Percentiles rank a stretch among this genome's conserved stretches.
phyloP scores from a whole-genome alignment of 2,329 filamentous ascomycete species.

The Venturia effusa region DNA sequence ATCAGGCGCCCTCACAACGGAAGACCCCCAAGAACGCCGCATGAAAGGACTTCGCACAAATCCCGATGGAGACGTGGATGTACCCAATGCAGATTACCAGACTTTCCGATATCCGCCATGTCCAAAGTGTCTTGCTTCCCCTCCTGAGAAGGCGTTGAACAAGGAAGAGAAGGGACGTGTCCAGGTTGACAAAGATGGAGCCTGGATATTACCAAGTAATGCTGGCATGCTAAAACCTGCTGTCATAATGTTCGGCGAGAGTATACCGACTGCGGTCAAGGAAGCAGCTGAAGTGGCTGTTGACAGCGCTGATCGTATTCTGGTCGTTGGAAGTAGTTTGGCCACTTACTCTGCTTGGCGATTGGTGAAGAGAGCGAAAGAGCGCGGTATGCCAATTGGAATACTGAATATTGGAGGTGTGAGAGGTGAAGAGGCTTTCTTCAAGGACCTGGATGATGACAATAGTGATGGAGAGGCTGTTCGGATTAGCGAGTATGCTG shows the following conservation, averaged over 20 bases:
- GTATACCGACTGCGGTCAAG: slow-evolving; percentile 61
- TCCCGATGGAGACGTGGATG: slow-evolving; percentile 87
- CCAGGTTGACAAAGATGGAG: slow-evolving; percentile 67
- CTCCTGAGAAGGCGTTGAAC: slow-evolving; percentile 36
- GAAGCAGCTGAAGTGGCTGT: slow-evolving; percentile 67
- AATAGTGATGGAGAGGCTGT: slow-evolving; percentile 21
- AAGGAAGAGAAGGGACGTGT: slow-evolving; percentile 50
- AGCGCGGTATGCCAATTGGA: slow-evolving; percentile 73
- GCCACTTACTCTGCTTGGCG: slow-evolving; percentile 95
- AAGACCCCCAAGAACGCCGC: slow-evolving; percentile 59
- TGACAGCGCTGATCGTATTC: slow-evolving; percentile 60
- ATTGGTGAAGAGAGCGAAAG: slow-evolving; percentile 70
- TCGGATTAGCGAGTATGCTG: slow-evolving; percentile 1
- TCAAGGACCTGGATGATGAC: slow-evolving; percentile 41
- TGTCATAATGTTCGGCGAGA: slow-evolving; percentile 95
- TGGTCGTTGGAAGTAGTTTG: slow-evolving; percentile 79
- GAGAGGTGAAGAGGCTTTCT: slow-evolving; percentile 66
- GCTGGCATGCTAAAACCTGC: slow-evolving; percentile 84
- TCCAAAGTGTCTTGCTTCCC: slow-evolving; percentile 60
- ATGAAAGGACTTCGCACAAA: slow-evolving; percentile 69
- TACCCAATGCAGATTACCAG: slow-evolving; percentile 76
- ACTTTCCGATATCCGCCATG: slow-evolving; percentile 89
- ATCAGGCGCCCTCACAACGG: slow-evolving; percentile 65
- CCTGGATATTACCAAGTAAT: slow-evolving; percentile 54
- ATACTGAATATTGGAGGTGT: slow-evolving; percentile 83